Evolutionary conservation across 768 basidiomycete species (phyloP).

Genomic region (Kwoniella dendrophila): DNA sequence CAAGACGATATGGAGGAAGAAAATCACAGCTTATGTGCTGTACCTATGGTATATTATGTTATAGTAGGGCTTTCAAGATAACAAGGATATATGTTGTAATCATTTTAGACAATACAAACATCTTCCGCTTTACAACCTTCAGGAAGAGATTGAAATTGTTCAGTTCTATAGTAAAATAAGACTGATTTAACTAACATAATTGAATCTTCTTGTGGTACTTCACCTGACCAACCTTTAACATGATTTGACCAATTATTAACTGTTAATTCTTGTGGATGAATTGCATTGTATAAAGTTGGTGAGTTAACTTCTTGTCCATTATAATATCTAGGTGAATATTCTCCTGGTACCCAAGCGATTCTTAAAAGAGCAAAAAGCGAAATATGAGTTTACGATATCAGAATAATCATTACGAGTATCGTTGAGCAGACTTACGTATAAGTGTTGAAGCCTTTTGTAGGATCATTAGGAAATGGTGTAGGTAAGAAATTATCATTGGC

Average conservation of each 20-base stretch:
- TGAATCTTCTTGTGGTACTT: not conserved
- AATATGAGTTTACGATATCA: not conserved
- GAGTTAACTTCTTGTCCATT: slow-evolving; percentile 11
- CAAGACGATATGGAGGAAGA: no score
- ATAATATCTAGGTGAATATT: slow-evolving; percentile 14
- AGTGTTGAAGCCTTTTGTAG: slow-evolving; percentile 7
- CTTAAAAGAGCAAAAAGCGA: not conserved
- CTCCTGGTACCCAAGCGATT: slow-evolving; percentile 21
- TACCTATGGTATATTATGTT: no score
- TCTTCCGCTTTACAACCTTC: slow-evolving; percentile 3
- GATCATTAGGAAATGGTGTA: slow-evolving; percentile 15
- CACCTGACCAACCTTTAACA: slow-evolving; percentile 1
- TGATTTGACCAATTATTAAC: slow-evolving; percentile 20
- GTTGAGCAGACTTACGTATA: slow-evolving; percentile 10
- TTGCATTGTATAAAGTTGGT: slow-evolving; percentile 8
- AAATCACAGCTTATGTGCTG: no score
- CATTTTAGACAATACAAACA: slow-evolving; percentile 9
- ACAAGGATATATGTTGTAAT: no score
- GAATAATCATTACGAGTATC: not conserved
- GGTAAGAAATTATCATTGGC: not conserved
- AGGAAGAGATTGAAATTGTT: not conserved
- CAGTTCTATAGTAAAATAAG: slow-evolving; percentile 24
- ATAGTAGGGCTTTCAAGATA: no score
- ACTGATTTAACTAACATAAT: slow-evolving; percentile 18
- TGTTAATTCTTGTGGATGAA: slow-evolving; percentile 8